Evolutionary conservation across 169 alveolate species (phyloP).

Genomic region (Cryptosporidium sp.): DNA sequence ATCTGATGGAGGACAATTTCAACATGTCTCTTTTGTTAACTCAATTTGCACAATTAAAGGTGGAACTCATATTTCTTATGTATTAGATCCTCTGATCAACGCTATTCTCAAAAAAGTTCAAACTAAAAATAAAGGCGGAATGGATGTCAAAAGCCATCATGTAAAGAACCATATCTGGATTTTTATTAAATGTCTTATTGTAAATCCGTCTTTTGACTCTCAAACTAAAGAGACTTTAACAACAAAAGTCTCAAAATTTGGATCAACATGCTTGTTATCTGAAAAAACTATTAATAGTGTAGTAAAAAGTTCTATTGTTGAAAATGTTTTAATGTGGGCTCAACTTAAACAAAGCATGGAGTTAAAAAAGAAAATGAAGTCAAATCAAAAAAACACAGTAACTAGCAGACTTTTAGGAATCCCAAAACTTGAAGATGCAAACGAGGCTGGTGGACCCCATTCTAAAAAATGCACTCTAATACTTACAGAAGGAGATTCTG

Average conservation of each 20-base stretch:
- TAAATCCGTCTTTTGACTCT: slow-evolving; percentile 99
- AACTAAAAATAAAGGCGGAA: slow-evolving; percentile 94
- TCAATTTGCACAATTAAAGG: slow-evolving; percentile 98
- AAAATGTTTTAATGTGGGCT: slow-evolving; percentile 91
- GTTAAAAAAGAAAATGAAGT: slow-evolving; percentile 87
- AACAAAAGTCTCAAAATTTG: slow-evolving; percentile 91
- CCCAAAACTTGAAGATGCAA: slow-evolving; percentile 99
- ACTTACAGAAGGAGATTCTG: slow-evolving; percentile 99
- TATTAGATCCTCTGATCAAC: slow-evolving; percentile 94
- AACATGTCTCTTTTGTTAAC: slow-evolving; percentile 98
- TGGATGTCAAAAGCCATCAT: slow-evolving; percentile 93
- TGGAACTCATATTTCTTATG: slow-evolving; percentile 98
- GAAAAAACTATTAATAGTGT: slow-evolving; percentile 92
- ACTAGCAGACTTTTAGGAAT: slow-evolving; percentile 89
- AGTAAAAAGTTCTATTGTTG: slow-evolving; percentile 89
- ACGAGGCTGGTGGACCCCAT: slow-evolving; percentile 96
- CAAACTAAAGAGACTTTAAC: slow-evolving; percentile 98
- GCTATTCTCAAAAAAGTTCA: slow-evolving; percentile 91
- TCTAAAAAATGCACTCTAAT: slow-evolving; percentile 96
- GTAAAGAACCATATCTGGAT: slow-evolving; percentile 95
- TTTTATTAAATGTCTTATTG: slow-evolving; percentile 96
- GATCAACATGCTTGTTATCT: slow-evolving; percentile 88
- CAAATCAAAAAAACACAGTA: slow-evolving; percentile 82
- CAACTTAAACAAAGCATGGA: slow-evolving; percentile 95
- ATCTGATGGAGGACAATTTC: slow-evolving; percentile 92